Evolutionary conservation across 1,284 basidiomycete genomes (phyloP).

Genomic region (Cutaneotrichosporon mucoides): DNA sequence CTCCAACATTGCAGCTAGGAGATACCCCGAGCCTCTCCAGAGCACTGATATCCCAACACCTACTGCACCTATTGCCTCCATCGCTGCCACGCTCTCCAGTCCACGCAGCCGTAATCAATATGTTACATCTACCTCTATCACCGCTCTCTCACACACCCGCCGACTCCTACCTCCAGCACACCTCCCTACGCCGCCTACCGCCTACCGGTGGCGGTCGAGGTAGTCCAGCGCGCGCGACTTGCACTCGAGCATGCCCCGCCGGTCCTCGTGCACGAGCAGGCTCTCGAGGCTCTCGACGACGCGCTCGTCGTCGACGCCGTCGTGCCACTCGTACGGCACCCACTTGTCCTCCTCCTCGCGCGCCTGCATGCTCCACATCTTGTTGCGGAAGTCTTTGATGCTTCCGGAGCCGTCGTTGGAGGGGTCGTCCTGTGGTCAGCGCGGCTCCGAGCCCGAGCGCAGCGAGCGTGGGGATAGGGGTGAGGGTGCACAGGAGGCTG

Average conservation of each 20-base stretch:
- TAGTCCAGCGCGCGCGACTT: conserved; percentile 39
- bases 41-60: too few species aligned
- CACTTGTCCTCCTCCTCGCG: conserved; percentile 44
- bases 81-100: too few species aligned
- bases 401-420: conserved; percentile 45
- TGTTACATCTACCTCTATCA: too few species aligned
- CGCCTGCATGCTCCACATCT: conserved; percentile 40
- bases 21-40: too few species aligned
- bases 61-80: too few species aligned
- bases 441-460: neutral
- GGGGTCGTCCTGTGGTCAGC: conserved; percentile 29
- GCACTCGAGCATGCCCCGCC: conserved; percentile 33
- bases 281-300: conserved; percentile 29
- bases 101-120: too few species aligned
- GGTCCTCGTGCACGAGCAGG: conserved; percentile 34
- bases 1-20: too few species aligned
- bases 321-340: conserved; percentile 42
- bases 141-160: too few species aligned
- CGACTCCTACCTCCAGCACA: too few species aligned
- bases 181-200: too few species aligned
- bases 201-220: conserved; percentile 24
- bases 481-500: too few species aligned
- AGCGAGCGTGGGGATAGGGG: too few species aligned
- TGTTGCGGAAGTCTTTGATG: conserved; percentile 47
- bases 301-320: conserved; percentile 29